Percentiles rank a stretch among this genome's conserved stretches.
phyloP scores from a whole-genome alignment of 345 rosid species.

The Eucalyptus cloeziana region DNA sequence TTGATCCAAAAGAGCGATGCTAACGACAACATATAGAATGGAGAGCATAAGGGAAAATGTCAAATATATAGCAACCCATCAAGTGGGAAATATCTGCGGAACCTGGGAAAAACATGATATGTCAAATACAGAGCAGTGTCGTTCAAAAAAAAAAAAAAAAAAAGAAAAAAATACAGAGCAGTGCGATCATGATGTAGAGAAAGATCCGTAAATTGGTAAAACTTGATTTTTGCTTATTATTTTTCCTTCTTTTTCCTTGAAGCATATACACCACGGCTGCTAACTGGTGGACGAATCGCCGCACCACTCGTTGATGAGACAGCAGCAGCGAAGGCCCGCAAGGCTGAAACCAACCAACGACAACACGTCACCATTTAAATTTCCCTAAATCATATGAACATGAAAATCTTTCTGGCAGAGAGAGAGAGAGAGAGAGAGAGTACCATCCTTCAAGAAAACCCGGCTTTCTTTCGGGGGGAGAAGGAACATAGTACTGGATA shows the following conservation, averaged over 20 bases:
- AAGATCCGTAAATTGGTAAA: no score
- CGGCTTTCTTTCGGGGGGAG: constrained; percentile 7
- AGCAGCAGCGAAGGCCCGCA: constrained; percentile 49
- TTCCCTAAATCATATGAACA: background rate
- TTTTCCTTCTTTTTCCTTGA: background rate
- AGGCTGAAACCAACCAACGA: constrained; percentile 14
- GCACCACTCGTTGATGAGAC: constrained; percentile 54
- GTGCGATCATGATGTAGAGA: no score
- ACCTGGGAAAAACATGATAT: no score
- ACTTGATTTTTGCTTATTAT: no score
- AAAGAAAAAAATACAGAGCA: no score
- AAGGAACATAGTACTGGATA: constrained; percentile 1
- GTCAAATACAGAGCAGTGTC: no score
- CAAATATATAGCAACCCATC: no score
- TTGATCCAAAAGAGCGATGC: no score
- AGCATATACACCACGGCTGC: background rate
- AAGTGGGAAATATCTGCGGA: no score
- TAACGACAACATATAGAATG: no score
- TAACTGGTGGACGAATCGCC: constrained; percentile 30
- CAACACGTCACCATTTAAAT: background rate
- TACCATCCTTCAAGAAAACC: constrained; percentile 35
- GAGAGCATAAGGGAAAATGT: no score
- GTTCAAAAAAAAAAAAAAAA: no score
- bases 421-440: background rate
- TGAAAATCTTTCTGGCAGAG: background rate